phyloP scores from a whole-genome alignment of 2,329 filamentous ascomycete genomes.

The Xylariomycetidae sp. region DNA sequence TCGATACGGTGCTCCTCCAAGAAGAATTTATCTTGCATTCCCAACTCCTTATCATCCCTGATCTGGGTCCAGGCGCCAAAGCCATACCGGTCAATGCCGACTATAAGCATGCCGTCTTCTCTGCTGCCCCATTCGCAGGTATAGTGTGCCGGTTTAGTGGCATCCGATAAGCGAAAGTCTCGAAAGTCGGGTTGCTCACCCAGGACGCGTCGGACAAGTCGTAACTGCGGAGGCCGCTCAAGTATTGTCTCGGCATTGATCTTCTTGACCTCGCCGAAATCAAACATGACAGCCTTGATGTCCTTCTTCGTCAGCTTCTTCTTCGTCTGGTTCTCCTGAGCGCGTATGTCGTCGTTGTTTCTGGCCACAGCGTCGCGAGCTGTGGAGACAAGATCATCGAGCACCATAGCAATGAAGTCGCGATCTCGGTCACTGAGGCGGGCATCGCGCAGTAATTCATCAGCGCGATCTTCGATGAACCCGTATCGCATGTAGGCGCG shows the following conservation, averaged over 20 bases:
- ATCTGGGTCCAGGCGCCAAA: constrained; percentile 96
- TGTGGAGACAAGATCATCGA: constrained; percentile 66
- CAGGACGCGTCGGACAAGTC: constrained; percentile 73
- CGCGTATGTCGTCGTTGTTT: constrained; percentile 68
- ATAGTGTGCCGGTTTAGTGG: constrained; percentile 88
- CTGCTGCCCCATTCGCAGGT: constrained; percentile 86
- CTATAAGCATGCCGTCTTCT: constrained; percentile 94
- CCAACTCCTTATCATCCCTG: constrained; percentile 83
- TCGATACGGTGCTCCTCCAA: constrained; percentile 97
- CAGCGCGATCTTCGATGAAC: constrained; percentile 79
- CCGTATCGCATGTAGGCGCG: constrained; percentile 88
- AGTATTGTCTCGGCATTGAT: constrained; percentile 94
- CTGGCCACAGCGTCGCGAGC: constrained; percentile 57
- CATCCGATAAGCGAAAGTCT: constrained; percentile 83
- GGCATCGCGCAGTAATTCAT: constrained; percentile 84
- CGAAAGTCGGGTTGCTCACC: constrained; percentile 63
- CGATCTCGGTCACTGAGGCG: constrained; percentile 78
- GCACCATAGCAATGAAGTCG: constrained; percentile 70
- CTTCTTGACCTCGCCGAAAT: constrained; percentile 89
- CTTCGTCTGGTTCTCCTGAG: constrained; percentile 76
- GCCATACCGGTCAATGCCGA: constrained; percentile 88
- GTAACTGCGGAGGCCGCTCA: constrained; percentile 85
- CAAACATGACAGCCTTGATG: constrained; percentile 92
- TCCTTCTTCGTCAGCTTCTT: constrained; percentile 93
- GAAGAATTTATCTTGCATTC: constrained; percentile 86